phyloP scores from a whole-genome alignment of 164 flowering plant species.

The Kingdonia uniflora region DNA sequence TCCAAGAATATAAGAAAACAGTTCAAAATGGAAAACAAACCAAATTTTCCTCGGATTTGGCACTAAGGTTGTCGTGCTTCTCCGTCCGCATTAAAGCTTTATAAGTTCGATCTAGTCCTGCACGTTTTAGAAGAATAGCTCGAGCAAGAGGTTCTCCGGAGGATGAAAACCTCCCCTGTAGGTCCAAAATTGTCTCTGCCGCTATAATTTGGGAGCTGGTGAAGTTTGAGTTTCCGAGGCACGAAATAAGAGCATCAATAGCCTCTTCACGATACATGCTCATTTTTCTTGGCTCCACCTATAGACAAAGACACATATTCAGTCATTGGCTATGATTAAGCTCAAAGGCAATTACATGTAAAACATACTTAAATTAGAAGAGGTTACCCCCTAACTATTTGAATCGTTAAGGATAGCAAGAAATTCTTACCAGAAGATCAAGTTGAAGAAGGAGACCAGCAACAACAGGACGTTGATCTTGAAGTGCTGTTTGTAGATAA shows the following conservation, averaged over 20 bases:
- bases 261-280: conserved; percentile 86
- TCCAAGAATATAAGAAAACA: not conserved
- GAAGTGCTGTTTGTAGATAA: conserved; percentile 49
- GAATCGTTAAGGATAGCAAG: not conserved
- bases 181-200: conserved; percentile 52
- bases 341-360: no score
- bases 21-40: conserved; percentile 21
- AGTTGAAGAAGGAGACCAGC: conserved; percentile 82
- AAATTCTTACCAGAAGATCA: conserved; percentile 54
- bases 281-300: conserved; percentile 77
- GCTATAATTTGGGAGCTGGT: conserved; percentile 55
- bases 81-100: conserved; percentile 28
- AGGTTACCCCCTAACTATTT: no score
- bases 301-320: conserved; percentile 4
- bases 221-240: conserved; percentile 48
- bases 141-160: conserved; percentile 57
- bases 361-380: no score
- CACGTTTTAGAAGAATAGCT: conserved; percentile 54
- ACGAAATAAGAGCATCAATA: conserved; percentile 54
- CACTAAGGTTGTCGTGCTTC: conserved; percentile 18
- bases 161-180: conserved; percentile 69
- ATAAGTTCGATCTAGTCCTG: conserved; percentile 41
- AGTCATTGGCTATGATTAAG: no score
- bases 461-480: conserved; percentile 45
- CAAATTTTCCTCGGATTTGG: conserved; percentile 27